Evolutionary conservation across 1,284 basidiomycete genomes (phyloP).

Genomic region (Puccinia coronata): DNA sequence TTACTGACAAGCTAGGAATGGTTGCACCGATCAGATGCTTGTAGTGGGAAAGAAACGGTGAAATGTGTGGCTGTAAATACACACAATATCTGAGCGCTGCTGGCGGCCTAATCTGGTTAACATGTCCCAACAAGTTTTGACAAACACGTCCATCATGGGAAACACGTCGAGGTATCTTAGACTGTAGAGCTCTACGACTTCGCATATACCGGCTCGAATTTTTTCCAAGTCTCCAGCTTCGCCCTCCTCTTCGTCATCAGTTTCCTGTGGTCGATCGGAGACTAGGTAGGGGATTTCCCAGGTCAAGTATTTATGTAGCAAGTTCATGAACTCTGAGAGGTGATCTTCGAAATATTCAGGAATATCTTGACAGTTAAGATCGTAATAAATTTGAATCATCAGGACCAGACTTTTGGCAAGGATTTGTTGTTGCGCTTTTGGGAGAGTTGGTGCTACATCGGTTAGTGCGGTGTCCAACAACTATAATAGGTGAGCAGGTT

Average conservation of each 20-base stretch:
- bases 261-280: conserved; percentile 18
- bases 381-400: conserved; percentile 85
- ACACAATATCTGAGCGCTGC: conserved; percentile 76
- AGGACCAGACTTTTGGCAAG: conserved; percentile 75
- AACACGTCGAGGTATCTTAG: conserved; percentile 89
- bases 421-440: conserved; percentile 57
- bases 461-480: conserved; percentile 29
- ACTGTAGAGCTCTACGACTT: conserved; percentile 89
- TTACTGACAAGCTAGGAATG: conserved; percentile 76
- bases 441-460: conserved; percentile 58
- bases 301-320: conserved; percentile 54
- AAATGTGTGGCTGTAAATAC: conserved; percentile 54
- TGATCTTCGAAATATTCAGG: conserved; percentile 92
- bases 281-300: conserved; percentile 45
- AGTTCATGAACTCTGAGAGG: conserved; percentile 61
- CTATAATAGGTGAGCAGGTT: neutral
- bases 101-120: conserved; percentile 72
- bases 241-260: conserved; percentile 73
- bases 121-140: conserved; percentile 88
- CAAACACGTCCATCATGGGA: conserved; percentile 63
- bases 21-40: neutral
- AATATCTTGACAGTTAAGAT: conserved; percentile 91
- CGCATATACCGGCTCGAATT: conserved; percentile 85
- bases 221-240: conserved; percentile 79
- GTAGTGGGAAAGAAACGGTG: neutral